Conservation (phyloP, 73 alveolate species). For the Paramecium tetraurelia region DNA sequence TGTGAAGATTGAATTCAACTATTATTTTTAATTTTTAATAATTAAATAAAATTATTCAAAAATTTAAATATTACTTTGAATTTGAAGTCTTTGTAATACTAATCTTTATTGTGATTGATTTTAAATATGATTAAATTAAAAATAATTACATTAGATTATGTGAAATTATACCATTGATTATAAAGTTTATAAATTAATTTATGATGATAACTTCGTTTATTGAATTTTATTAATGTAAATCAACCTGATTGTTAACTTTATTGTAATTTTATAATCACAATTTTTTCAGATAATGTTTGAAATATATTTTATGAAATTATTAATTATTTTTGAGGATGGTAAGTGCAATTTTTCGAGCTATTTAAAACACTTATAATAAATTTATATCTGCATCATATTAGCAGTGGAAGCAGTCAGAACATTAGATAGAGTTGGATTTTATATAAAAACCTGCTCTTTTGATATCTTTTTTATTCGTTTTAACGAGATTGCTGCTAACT, state of each 20-base stretch:
- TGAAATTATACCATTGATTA: background rate
- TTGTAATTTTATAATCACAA: background rate
- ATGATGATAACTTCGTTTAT: background rate
- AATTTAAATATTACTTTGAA: background rate
- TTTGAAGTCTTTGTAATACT: background rate
- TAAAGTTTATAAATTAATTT: no score
- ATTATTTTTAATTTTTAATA: no score
- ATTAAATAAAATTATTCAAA: background rate
- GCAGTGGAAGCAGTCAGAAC: background rate
- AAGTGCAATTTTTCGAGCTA: background rate
- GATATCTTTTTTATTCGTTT: background rate
- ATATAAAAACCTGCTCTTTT: background rate
- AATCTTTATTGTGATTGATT: background rate
- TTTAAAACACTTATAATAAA: background rate
- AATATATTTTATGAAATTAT: background rate
- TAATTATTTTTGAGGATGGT: background rate
- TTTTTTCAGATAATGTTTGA: background rate
- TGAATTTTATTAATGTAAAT: no score
- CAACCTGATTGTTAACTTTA: background rate
- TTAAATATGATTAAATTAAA: background rate
- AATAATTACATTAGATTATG: background rate
- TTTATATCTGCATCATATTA: background rate
- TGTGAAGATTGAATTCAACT: background rate
- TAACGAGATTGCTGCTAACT: background rate
- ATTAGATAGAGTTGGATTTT: background rate